phyloP scores from a whole-genome alignment of 2,329 filamentous ascomycete species.

The Cytospora piceicola region DNA sequence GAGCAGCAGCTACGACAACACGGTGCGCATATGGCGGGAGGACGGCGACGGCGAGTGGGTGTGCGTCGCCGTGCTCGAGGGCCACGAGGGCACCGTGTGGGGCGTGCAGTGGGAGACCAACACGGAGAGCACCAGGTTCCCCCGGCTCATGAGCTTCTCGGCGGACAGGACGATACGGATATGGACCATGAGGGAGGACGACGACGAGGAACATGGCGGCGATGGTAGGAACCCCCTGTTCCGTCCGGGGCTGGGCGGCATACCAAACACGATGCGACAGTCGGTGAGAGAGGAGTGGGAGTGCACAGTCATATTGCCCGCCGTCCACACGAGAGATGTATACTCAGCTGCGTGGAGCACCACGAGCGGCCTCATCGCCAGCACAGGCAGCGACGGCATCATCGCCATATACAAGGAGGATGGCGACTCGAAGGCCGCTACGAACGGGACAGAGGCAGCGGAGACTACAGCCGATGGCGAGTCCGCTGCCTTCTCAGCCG shows the following conservation, averaged over 20 bases:
- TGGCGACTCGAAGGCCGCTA: not conserved
- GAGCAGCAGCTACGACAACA: constrained; percentile 93
- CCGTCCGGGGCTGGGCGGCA: constrained; percentile 56
- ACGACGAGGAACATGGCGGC: constrained; percentile 47
- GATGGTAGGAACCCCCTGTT: constrained; percentile 34
- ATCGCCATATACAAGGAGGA: constrained; percentile 78
- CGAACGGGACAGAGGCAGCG: not conserved
- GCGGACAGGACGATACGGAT: constrained; percentile 80
- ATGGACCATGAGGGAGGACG: constrained; percentile 70
- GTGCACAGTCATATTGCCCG: constrained; percentile 75
- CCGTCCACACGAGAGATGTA: constrained; percentile 76
- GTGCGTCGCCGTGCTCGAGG: constrained; percentile 79
- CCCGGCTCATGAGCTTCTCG: constrained; percentile 78
- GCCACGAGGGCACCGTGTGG: constrained; percentile 89
- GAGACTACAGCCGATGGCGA: constrained; percentile 18
- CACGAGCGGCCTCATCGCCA: constrained; percentile 77
- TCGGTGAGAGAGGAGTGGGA: constrained; percentile 81
- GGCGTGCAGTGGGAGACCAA: constrained; percentile 72
- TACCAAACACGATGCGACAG: constrained; percentile 89
- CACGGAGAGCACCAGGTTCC: constrained; percentile 48
- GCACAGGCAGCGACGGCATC: constrained; percentile 82
- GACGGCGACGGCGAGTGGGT: constrained; percentile 91
- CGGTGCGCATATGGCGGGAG: constrained; percentile 84
- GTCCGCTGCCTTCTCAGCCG: constrained; percentile 25
- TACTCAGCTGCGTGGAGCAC: constrained; percentile 87